A percentile compares a stretch with the other conserved stretches of the same genome.
Evolutionary conservation across 1,284 basidiomycete genomes (phyloP).

Genomic region (Leccinum fallax): DNA sequence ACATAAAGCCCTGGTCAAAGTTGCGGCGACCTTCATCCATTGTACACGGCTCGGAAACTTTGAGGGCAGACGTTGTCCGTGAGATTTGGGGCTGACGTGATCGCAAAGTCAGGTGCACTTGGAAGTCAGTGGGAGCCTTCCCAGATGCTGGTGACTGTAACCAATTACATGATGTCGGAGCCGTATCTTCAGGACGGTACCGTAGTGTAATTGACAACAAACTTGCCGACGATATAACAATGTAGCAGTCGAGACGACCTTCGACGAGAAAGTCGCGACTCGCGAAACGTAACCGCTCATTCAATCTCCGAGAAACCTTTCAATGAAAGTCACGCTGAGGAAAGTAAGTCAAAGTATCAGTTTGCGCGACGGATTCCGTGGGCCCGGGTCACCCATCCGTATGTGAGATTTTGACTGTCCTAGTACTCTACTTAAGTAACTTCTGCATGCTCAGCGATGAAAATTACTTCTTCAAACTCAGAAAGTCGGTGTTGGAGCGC

Average conservation of each 20-base stretch:
- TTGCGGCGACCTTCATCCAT: neutral
- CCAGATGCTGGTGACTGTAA: neutral
- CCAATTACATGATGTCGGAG: neutral
- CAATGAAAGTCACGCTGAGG: neutral
- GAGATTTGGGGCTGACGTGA: neutral
- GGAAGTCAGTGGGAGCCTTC: neutral
- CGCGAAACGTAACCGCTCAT: no score
- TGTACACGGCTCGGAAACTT: neutral
- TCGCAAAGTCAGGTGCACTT: neutral
- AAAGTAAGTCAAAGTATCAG: neutral
- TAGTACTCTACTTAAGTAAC: neutral
- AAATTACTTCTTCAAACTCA: neutral
- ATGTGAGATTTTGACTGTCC: neutral
- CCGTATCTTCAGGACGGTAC: neutral
- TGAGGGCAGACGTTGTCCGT: neutral
- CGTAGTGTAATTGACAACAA: neutral
- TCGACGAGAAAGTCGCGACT: no score
- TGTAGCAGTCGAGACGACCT: neutral
- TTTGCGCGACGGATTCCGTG: neutral
- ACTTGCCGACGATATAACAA: neutral
- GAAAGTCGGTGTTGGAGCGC: neutral
- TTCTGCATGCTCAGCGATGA: neutral
- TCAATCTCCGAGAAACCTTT: no score
- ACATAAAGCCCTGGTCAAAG: neutral
- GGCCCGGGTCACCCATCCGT: neutral